Base-by-base conservation (phyloP, 164 flowering plant species). In the Umbilicus rupestris region DNA sequence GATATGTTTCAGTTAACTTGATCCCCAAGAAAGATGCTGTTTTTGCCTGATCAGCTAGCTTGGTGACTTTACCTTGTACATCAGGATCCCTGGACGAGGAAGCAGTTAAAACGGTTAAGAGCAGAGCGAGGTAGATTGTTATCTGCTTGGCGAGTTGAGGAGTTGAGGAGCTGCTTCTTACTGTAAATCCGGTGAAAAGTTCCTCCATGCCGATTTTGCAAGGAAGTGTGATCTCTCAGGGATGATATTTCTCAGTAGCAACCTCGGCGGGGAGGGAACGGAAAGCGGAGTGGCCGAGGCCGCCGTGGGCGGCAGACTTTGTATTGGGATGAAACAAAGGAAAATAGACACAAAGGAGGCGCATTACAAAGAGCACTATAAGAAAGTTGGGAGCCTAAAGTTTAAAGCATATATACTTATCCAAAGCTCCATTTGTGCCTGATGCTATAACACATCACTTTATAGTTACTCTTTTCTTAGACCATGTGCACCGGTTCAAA, bases 361-460 rank as follows among this genome's bases (percentile, higher is more conserved):
- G 60, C 60, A 55, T 55, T 55, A 55, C 28, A 14, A 28, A 8
- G 10, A 55, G 60, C 60, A 55, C 60, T 55, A 55, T 55, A 22
- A 11, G 60, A 33, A 55, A 55, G 33, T 55, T 55, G 60, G 57
- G 60, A 26, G 33, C 15, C 33, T 55, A 55, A 55, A 55, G 60
- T 8, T 11, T 26, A 55, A 55, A 28, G 60, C 60, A 55, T 55
- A 52, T 26, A 52, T 52, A 55, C 33, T 55, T 55, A 55, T 55
- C 60, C 3, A 28, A 28, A 28, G 31, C 60, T 55, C 33, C 60
- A 26, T 55, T 55, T 55, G 60, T 55, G 33, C 3, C 16, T 55
- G 33, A 55, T 45, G 60, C 28, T 17, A 55, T 28, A 12, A 55
- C 60, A 55, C 60, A 55, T n/a, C 4, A 5, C 4, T 35, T 35